These are phyloP conservation scores for Pyrenopolyporus hunteri DNA, from an alignment of 495 filamentous ascomycete genomes.

Conservation along the genomic window DNA sequence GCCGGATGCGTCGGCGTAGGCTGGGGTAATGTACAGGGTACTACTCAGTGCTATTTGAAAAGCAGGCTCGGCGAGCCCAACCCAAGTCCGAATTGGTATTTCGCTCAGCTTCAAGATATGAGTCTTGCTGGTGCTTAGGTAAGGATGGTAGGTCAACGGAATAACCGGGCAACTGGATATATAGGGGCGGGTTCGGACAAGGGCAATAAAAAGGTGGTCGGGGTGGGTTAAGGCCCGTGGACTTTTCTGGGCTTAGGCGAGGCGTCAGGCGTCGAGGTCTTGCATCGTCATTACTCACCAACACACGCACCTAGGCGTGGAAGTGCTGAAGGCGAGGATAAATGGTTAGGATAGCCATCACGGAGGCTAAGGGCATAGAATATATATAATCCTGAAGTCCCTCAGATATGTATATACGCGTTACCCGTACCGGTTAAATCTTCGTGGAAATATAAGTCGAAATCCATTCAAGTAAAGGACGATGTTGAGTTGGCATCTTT, in stretches of 20 bases:
- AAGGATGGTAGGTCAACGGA: background rate
- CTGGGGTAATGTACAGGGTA: conserved; percentile 40
- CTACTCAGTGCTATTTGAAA: conserved; percentile 58
- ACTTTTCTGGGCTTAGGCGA: conserved; percentile 13
- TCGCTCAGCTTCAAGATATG: conserved; percentile 39
- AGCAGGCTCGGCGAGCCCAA: conserved; percentile 58
- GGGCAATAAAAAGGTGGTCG: background rate
- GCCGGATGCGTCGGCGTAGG: conserved; percentile 44
- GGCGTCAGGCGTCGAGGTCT: conserved; percentile 16
- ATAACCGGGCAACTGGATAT: background rate
- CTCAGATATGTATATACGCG: no score
- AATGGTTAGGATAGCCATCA: background rate
- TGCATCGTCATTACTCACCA: background rate
- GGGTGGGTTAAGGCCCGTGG: background rate
- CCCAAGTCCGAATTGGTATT: conserved; percentile 54
- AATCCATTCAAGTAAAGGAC: no score
- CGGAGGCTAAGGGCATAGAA: background rate
- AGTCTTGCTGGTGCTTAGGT: background rate
- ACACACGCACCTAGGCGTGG: no score
- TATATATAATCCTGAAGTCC: no score
- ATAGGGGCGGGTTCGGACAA: background rate
- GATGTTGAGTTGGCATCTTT: no score
- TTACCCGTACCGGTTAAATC: no score
- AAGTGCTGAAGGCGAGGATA: no score
- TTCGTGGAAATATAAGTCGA: no score